Base-by-base conservation (phyloP, 2,329 filamentous ascomycete genomes). In the Aspergillus transmontanensis region DNA sequence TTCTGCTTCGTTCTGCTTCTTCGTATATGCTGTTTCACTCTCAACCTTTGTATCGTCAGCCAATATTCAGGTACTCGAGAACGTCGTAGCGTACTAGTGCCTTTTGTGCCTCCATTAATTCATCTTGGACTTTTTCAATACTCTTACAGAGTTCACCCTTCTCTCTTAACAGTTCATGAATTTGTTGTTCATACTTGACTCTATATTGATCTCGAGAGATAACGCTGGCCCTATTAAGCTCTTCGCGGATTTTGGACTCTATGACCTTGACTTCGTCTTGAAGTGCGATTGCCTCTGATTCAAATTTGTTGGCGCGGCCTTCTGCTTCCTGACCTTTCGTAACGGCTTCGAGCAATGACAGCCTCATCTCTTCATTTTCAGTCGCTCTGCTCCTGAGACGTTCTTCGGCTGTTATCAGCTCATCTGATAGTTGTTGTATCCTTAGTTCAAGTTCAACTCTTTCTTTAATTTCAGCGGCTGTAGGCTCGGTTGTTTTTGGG, bases 141-240 rank as follows among this genome's bases (percentile, higher is more conserved):
- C 64, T 56, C n/a, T 61, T 69, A 57, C 75, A 68, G 12, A 73
- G 34, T 1, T 64, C 60, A 12, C 54, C 10, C 46, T 75, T 79
- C 54, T 75, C 73, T 11, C 66, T 67, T 45, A 68, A 60, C 4
- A 76, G 53, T 21, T 60, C 64, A 59, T 75, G 69, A 10, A 73
- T 45, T 46, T 73, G 67, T 59, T 73, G 71, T 41, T 78, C 74
- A n/a, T 72, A 75, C 36, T 60, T 69, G 14, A 68, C 71, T 53
- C 63, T 72, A 50, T 68, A 68, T 50, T 74, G 68, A 19, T 75
- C 72, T 48, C 70, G 72, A 7, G 69, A 62, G n/a, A 67, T 59
- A 19, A 69, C 56, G 58, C 72, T 72, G 48, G 76, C 77, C 66
- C 75, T 69, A 23, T 67, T 70, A 60, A 76, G 34, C 63, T 78